A percentile compares a stretch with the other conserved stretches of the same genome.
phyloP scores from a whole-genome alignment of 352 stramenopile species.

The Globisporangium abappressorium region DNA sequence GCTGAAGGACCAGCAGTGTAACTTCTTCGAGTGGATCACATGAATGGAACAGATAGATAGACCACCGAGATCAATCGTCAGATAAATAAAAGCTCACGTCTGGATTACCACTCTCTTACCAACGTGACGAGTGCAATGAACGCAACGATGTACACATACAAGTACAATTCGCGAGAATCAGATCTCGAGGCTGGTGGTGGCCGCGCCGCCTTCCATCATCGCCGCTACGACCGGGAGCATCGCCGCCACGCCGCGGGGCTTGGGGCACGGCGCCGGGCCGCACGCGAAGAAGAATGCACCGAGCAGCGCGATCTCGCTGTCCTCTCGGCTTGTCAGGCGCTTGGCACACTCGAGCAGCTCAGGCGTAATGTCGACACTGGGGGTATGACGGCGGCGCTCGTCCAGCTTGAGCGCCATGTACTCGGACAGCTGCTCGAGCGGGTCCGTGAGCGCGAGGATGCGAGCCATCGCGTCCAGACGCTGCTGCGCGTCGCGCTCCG shows the following conservation, averaged over 20 bases:
- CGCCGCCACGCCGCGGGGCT: constrained; percentile 23
- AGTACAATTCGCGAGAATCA: background rate
- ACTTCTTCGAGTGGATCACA: constrained; percentile 91
- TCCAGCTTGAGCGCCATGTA: constrained; percentile 56
- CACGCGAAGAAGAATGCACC: constrained; percentile 63
- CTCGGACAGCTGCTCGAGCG: constrained; percentile 57
- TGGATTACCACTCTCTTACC: background rate
- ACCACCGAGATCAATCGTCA: background rate
- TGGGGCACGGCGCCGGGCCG: constrained; percentile 22
- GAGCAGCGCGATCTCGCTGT: constrained; percentile 56
- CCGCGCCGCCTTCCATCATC: constrained; percentile 40
- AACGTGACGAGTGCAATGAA: constrained; percentile 12
- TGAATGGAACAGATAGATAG: constrained; percentile 15
- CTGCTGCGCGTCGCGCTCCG: constrained; percentile 30
- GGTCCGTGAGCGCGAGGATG: constrained; percentile 51
- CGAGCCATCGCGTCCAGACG: constrained; percentile 52
- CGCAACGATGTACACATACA: background rate
- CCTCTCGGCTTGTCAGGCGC: constrained; percentile 36
- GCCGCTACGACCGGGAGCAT: constrained; percentile 61
- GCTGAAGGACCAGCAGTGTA: constrained; percentile 72
- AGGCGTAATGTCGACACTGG: constrained; percentile 29
- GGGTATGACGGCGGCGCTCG: constrained; percentile 21
- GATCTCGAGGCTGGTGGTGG: constrained; percentile 16
- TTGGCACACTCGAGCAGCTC: constrained; percentile 56
- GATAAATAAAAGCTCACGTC: background rate